These are phyloP conservation scores for Penicillium psychrosexuale DNA, from an alignment of 2,329 filamentous ascomycete species.

Conservation along the genomic window DNA sequence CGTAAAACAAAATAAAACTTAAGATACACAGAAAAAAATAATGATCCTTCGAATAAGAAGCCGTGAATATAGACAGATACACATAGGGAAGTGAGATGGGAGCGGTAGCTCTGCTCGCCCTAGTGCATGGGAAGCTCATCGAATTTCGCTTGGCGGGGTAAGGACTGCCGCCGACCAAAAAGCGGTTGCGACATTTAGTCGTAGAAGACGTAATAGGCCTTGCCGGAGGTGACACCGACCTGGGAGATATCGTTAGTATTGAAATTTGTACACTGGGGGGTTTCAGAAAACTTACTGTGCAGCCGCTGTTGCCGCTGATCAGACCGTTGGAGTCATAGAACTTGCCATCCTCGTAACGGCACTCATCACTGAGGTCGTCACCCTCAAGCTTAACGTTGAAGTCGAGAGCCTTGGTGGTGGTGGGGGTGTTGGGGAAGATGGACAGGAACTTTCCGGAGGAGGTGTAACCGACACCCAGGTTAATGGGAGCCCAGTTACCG, in stretches of 20 bases:
- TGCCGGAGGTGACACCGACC: conserved; percentile 51
- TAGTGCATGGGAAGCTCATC: conserved; percentile 11
- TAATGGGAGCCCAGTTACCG: conserved; percentile 85
- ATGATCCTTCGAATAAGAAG: conserved; percentile 28
- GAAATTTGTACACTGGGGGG: background rate
- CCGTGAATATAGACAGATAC: conserved; percentile 30
- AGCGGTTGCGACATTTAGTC: conserved; percentile 12
- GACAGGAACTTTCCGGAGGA: conserved; percentile 70
- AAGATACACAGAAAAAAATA: conserved; percentile 38
- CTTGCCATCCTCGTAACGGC: conserved; percentile 63
- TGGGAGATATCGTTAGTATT: conserved; percentile 23
- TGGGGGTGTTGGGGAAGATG: conserved; percentile 80
- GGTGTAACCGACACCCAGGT: conserved; percentile 75
- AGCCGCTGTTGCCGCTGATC: conserved; percentile 57
- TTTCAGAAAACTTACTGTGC: conserved; percentile 66
- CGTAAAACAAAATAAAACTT: conserved; percentile 28
- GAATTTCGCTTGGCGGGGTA: conserved; percentile 10
- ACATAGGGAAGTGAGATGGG: conserved; percentile 11
- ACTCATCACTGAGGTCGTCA: conserved; percentile 57
- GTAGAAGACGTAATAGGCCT: conserved; percentile 50
- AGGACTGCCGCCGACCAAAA: conserved; percentile 7
- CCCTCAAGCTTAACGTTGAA: conserved; percentile 77
- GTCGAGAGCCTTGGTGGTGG: conserved; percentile 65
- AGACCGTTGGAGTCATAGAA: conserved; percentile 54
- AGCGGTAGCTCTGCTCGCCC: conserved; percentile 3